Base-by-base conservation (phyloP, 306 rosid genomes). In the Rubus idaeus region DNA sequence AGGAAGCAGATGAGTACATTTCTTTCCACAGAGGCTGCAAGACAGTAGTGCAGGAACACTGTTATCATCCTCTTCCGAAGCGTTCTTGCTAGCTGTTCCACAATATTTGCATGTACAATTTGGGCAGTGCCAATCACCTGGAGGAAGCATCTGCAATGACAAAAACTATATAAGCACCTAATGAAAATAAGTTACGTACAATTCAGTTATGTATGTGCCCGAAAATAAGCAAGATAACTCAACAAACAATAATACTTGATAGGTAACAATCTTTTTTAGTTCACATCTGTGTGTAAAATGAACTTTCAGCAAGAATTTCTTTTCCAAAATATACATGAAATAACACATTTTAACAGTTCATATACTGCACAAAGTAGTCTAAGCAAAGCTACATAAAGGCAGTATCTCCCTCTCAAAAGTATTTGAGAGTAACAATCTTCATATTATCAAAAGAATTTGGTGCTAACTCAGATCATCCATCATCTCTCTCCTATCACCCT, bases 71-170 rank as follows among this genome's bases (percentile, higher is more conserved):
- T 76, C 91, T 10, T 84, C 80, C 51, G 75, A 63, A 80, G 51
- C 75, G 77, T 45, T 75, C 72, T 68, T 88, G 75, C 79, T 70
- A 71, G 90, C 97, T 21, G 80, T 53, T 75, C 91, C 94, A 85
- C 99, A 95, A 82, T 81, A 84, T 83, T 91, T 92, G 86, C 99
- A 95, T 30, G 89, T 87, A 79, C 99, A 96, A 79, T 96, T 93
- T 71, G 96, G 94, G 80, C 99, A 96, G 76, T 83, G 91, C 99
- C 99, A 96, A 66, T 96, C 99, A 69, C 97, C 99, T 0, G 87
- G 86, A 35, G 99, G 98, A 80, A 88, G 97, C 89, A 86, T 89
- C 99, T 93, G 91, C 65, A 56, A 51, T 73, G 66, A 80, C 46
- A 87, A 82, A 37, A 78, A 41, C 74, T 60, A 75, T 58, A 75